These are phyloP conservation scores for Cryphonectria radicalis DNA, from an alignment of 2,329 filamentous ascomycete genomes.

Conservation along the genomic window DNA sequence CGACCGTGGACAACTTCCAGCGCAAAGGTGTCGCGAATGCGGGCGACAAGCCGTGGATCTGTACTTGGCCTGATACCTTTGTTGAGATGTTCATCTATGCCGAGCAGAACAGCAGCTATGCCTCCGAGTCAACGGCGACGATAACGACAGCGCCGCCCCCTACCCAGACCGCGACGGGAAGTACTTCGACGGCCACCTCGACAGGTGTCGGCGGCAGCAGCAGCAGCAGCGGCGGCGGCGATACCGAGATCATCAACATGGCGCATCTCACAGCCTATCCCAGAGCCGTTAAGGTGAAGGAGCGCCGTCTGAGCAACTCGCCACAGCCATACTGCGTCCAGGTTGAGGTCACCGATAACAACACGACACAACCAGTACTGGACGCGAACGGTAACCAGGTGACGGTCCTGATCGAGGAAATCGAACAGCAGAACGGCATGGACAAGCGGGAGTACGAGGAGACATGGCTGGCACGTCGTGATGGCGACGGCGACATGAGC, in stretches of 20 bases:
- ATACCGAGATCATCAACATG: constrained; percentile 25
- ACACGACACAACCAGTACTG: constrained; percentile 42
- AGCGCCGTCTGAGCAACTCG: constrained; percentile 50
- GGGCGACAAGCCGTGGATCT: constrained; percentile 62
- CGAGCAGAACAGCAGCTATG: constrained; percentile 52
- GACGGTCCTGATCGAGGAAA: constrained; percentile 50
- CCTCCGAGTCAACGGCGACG: constrained; percentile 26
- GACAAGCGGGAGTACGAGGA: constrained; percentile 20
- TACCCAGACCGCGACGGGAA: constrained; percentile 9
- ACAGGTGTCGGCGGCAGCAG: neutral
- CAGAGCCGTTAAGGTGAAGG: constrained; percentile 58
- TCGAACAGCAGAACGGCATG: constrained; percentile 31
- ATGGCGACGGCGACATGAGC: constrained; percentile 45
- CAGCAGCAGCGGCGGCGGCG: neutral
- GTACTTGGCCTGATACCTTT: constrained; percentile 59
- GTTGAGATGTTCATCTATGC: constrained; percentile 63
- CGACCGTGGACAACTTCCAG: constrained; percentile 38
- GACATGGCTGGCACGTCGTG: constrained; percentile 30
- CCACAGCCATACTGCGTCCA: constrained; percentile 52
- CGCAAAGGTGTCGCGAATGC: constrained; percentile 45
- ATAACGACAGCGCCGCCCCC: constrained; percentile 27
- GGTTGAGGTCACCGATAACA: constrained; percentile 48
- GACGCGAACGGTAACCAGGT: constrained; percentile 47
- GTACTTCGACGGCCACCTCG: constrained; percentile 13
- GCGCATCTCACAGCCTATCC: constrained; percentile 48